Conservation (phyloP, 2,329 filamentous ascomycete species). For the Diaporthe citrichinensis region DNA sequence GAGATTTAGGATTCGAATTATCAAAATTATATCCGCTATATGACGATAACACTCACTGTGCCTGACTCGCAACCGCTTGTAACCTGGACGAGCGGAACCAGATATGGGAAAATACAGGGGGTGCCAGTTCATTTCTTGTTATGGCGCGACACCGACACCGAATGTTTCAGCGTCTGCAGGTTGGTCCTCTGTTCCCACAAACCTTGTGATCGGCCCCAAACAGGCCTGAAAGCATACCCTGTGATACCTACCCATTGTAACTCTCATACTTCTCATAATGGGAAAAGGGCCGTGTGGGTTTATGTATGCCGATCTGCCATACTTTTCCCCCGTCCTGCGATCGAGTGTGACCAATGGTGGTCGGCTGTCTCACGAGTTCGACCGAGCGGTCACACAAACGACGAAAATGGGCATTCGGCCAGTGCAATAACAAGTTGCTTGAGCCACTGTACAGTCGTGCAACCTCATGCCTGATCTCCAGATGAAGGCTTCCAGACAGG, state of each 20-base stretch:
- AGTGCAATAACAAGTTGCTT: neutral
- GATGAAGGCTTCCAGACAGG: neutral
- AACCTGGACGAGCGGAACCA: neutral
- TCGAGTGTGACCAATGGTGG: neutral
- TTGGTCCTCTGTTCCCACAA: neutral
- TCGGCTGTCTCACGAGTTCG: neutral
- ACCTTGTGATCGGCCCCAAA: conserved; percentile 12
- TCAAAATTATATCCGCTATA: conserved; percentile 2
- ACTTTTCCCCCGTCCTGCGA: neutral
- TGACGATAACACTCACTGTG: neutral
- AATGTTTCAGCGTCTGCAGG: conserved; percentile 15
- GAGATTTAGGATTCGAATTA: neutral
- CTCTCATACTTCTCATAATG: neutral
- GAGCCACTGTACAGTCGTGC: neutral
- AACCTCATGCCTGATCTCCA: neutral
- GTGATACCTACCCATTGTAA: conserved; percentile 4
- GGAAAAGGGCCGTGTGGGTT: neutral
- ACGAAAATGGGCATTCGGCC: neutral
- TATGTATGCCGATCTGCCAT: neutral
- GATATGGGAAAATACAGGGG: neutral
- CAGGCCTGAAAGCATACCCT: neutral
- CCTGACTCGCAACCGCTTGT: conserved; percentile 7
- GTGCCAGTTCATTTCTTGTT: neutral
- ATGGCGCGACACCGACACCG: neutral
- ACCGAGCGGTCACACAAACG: neutral